These are phyloP conservation scores for Lichtheimia ornata DNA, from an alignment of 371 early-diverging fungal species.

Conservation along the genomic window DNA sequence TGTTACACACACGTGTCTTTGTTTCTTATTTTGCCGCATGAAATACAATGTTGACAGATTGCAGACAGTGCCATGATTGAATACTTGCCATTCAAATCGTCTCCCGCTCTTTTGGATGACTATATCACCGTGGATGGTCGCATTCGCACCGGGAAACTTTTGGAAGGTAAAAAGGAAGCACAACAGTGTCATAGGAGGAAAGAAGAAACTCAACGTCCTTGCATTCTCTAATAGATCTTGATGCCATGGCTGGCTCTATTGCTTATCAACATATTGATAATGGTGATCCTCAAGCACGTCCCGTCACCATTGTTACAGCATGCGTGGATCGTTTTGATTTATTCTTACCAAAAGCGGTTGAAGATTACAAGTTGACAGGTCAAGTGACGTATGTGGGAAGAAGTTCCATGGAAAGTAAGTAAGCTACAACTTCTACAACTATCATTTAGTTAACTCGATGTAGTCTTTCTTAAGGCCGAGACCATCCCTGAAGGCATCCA, in stretches of 20 bases:
- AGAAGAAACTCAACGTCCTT: too few species aligned
- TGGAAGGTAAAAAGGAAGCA: conserved; percentile 40
- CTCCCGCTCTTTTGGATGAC: conserved; percentile 74
- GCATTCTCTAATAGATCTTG: conserved; percentile 52
- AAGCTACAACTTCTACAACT: background rate
- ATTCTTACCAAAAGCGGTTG: conserved; percentile 59
- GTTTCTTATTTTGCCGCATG: too few species aligned
- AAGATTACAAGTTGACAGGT: conserved; percentile 82
- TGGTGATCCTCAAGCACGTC: conserved; percentile 50
- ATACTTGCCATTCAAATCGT: conserved; percentile 76
- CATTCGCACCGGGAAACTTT: conserved; percentile 64
- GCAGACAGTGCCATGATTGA: conserved; percentile 82
- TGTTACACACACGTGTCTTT: too few species aligned
- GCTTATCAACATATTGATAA: conserved; percentile 75
- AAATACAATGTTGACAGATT: conserved; percentile 36
- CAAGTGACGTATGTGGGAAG: conserved; percentile 86
- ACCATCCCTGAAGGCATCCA: conserved; percentile 9
- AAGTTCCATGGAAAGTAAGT: conserved; percentile 84
- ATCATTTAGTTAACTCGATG: background rate
- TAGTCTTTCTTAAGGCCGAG: conserved; percentile 19
- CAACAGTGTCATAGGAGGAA: too few species aligned
- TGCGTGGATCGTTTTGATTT: conserved; percentile 88
- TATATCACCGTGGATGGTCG: conserved; percentile 77
- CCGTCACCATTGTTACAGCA: conserved; percentile 85
- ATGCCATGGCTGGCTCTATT: conserved; percentile 81